phyloP scores from a whole-genome alignment of 345 rosid genomes.

The Tarenaya hassleriana region DNA sequence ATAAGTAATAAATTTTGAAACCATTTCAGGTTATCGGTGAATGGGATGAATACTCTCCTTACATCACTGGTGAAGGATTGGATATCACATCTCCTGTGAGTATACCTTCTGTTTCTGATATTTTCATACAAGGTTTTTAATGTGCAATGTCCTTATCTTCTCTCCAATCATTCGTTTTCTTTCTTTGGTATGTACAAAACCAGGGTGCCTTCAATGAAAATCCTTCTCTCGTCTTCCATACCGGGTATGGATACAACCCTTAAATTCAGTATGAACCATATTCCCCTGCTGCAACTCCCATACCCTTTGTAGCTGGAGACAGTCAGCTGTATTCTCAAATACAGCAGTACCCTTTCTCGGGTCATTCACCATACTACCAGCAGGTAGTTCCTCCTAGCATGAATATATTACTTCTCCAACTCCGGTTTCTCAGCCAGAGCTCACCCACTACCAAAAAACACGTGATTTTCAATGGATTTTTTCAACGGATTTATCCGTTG shows the following conservation, averaged over 20 bases:
- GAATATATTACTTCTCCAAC: conserved; percentile 62
- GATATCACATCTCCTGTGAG: conserved; percentile 72
- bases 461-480: no score
- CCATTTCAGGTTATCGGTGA: conserved; percentile 57
- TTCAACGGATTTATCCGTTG: no score
- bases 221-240: conserved; percentile 65
- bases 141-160: not conserved
- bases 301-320: conserved; percentile 62
- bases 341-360: conserved; percentile 69
- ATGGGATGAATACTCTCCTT: conserved; percentile 72
- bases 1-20: conserved; percentile 7
- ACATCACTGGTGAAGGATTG: conserved; percentile 60
- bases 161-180: conserved; percentile 6
- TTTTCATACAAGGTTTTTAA: no score
- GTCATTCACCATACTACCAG: conserved; percentile 53
- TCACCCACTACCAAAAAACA: no score
- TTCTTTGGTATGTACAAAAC: conserved; percentile 18
- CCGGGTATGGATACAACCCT: conserved; percentile 77
- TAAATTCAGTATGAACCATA: conserved; percentile 85
- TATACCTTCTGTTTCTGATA: conserved; percentile 18
- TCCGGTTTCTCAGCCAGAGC: conserved; percentile 58
- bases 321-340: conserved; percentile 60
- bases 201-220: conserved; percentile 76
- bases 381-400: conserved; percentile 67
- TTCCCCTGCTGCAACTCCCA: conserved; percentile 77